These are phyloP conservation scores for Parietichytrium sp. DNA, from an alignment of 108 stramenopile genomes.

Conservation along the genomic window DNA sequence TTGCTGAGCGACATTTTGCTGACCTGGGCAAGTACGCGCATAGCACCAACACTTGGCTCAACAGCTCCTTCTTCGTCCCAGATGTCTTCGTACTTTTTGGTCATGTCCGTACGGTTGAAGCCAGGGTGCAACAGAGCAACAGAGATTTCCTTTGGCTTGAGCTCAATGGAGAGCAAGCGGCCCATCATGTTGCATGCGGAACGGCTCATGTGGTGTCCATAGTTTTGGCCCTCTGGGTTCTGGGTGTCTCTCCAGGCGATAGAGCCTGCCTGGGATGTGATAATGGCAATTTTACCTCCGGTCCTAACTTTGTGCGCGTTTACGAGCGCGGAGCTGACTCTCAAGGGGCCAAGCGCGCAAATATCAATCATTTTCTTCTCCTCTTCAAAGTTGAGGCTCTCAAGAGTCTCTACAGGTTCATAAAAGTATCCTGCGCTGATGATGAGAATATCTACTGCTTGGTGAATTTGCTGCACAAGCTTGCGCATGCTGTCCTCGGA, in stretches of 20 bases:
- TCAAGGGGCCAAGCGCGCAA: slow-evolving; percentile 79
- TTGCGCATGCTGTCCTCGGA: slow-evolving; percentile 70
- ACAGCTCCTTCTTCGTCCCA: slow-evolving; percentile 85
- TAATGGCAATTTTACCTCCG: slow-evolving; percentile 76
- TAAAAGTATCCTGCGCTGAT: slow-evolving; percentile 85
- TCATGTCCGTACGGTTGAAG: slow-evolving; percentile 87
- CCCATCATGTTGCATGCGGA: slow-evolving; percentile 83
- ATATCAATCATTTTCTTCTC: slow-evolving; percentile 83
- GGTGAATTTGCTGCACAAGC: slow-evolving; percentile 66
- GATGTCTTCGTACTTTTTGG: slow-evolving; percentile 78
- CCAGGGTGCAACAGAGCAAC: slow-evolving; percentile 81
- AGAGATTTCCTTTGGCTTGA: slow-evolving; percentile 70
- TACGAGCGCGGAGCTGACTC: slow-evolving; percentile 72
- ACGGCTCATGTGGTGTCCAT: slow-evolving; percentile 88
- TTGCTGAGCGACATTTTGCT: slow-evolving; percentile 65
- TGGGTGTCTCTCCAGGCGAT: slow-evolving; percentile 75
- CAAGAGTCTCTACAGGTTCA: slow-evolving; percentile 70
- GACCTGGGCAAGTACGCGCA: slow-evolving; percentile 76
- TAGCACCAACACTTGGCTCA: slow-evolving; percentile 70
- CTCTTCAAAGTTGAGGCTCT: slow-evolving; percentile 75
- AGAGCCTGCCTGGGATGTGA: slow-evolving; percentile 84
- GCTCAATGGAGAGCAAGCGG: slow-evolving; percentile 74
- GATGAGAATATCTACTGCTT: slow-evolving; percentile 75
- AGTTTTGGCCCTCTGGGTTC: slow-evolving; percentile 76
- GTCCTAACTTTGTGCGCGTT: slow-evolving; percentile 64